Evolutionary conservation across 2,329 filamentous ascomycete genomes (phyloP).

Genomic region (Tolypocladium album): DNA sequence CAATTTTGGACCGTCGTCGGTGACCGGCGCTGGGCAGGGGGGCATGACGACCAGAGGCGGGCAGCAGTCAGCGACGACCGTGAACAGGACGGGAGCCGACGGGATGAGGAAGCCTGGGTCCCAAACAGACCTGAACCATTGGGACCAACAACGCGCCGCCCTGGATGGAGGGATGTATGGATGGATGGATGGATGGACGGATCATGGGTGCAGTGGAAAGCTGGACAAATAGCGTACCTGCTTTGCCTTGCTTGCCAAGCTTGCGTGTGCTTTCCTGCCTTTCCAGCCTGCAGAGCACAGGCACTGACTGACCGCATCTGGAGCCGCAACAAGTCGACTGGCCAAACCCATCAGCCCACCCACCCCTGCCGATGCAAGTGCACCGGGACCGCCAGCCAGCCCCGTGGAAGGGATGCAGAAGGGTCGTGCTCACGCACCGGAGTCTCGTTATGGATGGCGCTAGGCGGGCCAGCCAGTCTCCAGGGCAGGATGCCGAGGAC

Average conservation of each 20-base stretch:
- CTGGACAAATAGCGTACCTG: background rate
- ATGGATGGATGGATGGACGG: background rate
- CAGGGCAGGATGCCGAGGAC: conserved; percentile 1
- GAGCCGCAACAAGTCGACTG: background rate
- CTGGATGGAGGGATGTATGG: background rate
- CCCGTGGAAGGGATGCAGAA: conserved; percentile 19
- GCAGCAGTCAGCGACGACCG: background rate
- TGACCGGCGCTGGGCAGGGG: background rate
- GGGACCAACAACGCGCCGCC: background rate
- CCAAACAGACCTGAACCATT: conserved; percentile 1
- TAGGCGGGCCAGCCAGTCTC: conserved; percentile 4
- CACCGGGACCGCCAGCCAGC: conserved; percentile 1
- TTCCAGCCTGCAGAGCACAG: background rate
- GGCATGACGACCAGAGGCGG: background rate
- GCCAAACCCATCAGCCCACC: conserved; percentile 1
- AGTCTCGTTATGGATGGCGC: conserved; percentile 9
- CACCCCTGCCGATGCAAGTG: conserved; percentile 15
- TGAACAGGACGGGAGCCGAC: background rate
- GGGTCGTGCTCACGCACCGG: conserved; percentile 13
- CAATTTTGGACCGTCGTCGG: background rate
- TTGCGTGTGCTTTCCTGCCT: background rate
- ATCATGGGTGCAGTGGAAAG: background rate
- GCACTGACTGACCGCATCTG: background rate
- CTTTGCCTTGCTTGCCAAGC: background rate
- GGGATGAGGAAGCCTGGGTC: background rate